Base-by-base conservation (phyloP, 352 stramenopile species). In the Peronospora belbahrii region DNA sequence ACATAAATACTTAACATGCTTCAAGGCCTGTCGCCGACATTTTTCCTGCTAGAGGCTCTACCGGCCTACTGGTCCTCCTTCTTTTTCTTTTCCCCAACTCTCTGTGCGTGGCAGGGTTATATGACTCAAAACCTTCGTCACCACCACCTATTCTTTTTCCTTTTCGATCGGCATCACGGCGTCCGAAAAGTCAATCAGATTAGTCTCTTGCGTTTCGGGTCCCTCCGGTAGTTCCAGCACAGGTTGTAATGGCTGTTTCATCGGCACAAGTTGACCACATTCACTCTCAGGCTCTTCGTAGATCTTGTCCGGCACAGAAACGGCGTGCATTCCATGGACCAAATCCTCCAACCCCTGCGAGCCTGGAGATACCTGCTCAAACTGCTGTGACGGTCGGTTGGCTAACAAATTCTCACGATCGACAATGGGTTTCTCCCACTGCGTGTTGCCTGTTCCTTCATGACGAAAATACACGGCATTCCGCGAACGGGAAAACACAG, bases 341-440 rank as follows among this genome's bases (percentile, higher is more conserved):
- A 73, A 51, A 8, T 62, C 64, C 14, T 65, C 38, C 9, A 65
- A 41, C 13, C 56, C 59, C 24, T 67, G 59, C 5, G 63, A 69
- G 6, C 40, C 54, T 0, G 59, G 56, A 7, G 63, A 73, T 13
- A 70, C 59, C 48, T 70, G 55, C 32, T 62, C 48, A 52, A 58
- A 65, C 28, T 53, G 27, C 27, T 62, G 56, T 9, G 59, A 53
- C 2, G 62, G 56, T 2, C 65, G 55, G 13, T 38, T 74, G 4
- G 62, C 69, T 10, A 59, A 48, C 38, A 45, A 47, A 18, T 72
- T 67, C 10, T 56, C 61, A 30, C 76, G 76, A 4, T 70, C 67
- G 56, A 88, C 69, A 45, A 85, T 59, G 1, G 78, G 81, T 41
- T 83, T 84, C 45, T 88, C 76, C 81, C 81, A 93, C 46, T 78